These are phyloP conservation scores for Sporothrix globosa DNA, from an alignment of 2,329 filamentous ascomycete genomes.

Conservation along the genomic window DNA sequence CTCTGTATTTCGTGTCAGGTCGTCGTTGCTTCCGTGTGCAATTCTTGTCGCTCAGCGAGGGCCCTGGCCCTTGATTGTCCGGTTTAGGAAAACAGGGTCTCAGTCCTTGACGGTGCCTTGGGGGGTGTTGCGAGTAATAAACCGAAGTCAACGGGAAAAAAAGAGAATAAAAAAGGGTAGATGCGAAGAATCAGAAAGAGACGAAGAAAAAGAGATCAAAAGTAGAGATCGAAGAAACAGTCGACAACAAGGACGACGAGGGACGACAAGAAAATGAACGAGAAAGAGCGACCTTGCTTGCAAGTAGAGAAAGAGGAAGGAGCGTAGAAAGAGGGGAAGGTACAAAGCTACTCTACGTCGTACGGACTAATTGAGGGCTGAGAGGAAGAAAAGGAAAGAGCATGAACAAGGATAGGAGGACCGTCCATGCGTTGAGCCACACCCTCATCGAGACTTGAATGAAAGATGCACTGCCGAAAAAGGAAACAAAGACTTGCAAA, in stretches of 20 bases:
- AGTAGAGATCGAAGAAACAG: not conserved
- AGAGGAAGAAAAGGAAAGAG: slow-evolving; percentile 22
- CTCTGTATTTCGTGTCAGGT: slow-evolving; percentile 5
- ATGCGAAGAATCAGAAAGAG: not conserved
- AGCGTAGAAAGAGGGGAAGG: slow-evolving; percentile 12
- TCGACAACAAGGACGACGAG: not conserved
- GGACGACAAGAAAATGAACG: not conserved
- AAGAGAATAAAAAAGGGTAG: not conserved
- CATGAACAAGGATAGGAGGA: slow-evolving; percentile 19
- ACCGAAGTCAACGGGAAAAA: not conserved
- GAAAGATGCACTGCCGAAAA: slow-evolving; percentile 12
- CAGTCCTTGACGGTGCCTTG: not conserved
- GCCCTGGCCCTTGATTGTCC: not conserved
- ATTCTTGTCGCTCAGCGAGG: slow-evolving; percentile 9
- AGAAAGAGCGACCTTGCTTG: not conserved
- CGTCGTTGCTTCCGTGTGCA: slow-evolving; percentile 1
- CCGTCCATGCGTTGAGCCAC: slow-evolving; percentile 19
- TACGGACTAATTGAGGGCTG: not conserved
- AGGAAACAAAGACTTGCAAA: slow-evolving; percentile 9
- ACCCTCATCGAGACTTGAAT: not conserved
- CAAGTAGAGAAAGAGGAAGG: not conserved
- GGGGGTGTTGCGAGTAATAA: not conserved
- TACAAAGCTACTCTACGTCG: not conserved
- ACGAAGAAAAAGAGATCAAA: not conserved
- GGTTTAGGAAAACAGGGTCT: slow-evolving; percentile 17